Percentiles rank a stretch among this genome's conserved stretches.
Evolutionary conservation across 2,329 filamentous ascomycete genomes (phyloP).

Genomic region (Cordyceps tenuipes): DNA sequence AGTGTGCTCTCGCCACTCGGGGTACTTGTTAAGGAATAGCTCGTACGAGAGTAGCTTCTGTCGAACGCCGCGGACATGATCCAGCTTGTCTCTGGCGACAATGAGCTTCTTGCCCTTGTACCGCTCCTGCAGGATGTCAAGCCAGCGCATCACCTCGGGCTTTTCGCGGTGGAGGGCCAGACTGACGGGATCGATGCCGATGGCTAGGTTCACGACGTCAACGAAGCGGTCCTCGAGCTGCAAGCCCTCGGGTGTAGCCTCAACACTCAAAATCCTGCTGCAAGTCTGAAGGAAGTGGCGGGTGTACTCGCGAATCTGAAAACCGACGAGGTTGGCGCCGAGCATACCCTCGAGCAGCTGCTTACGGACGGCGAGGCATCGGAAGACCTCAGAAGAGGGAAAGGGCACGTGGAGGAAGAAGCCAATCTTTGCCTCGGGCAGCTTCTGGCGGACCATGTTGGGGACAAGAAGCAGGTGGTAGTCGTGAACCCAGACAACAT

Average conservation of each 20-base stretch:
- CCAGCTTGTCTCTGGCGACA: conserved; percentile 88
- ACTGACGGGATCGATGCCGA: conserved; percentile 80
- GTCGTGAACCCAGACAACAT: conserved; percentile 91
- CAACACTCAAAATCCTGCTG: conserved; percentile 81
- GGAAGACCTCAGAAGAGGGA: conserved; percentile 91
- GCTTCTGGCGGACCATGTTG: conserved; percentile 77
- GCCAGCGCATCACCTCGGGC: conserved; percentile 67
- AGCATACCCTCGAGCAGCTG: conserved; percentile 87
- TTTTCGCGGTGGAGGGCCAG: conserved; percentile 64
- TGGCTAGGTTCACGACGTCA: conserved; percentile 75
- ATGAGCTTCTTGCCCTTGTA: conserved; percentile 87
- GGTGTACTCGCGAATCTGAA: conserved; percentile 89
- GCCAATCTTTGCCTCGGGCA: conserved; percentile 89
- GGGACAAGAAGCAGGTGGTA: conserved; percentile 90
- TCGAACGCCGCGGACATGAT: conserved; percentile 82
- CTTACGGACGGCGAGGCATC: conserved; percentile 79
- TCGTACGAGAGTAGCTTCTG: conserved; percentile 92
- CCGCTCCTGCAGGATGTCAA: conserved; percentile 69
- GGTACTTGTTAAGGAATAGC: conserved; percentile 87
- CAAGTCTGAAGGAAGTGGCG: conserved; percentile 94
- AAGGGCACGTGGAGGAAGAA: conserved; percentile 95
- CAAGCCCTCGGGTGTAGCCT: conserved; percentile 79
- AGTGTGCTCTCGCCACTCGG: conserved; percentile 78
- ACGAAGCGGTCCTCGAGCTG: conserved; percentile 91
- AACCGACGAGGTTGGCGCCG: conserved; percentile 84